phyloP scores from a whole-genome alignment of 306 rosid genomes.

The Boehmeria nivea region DNA sequence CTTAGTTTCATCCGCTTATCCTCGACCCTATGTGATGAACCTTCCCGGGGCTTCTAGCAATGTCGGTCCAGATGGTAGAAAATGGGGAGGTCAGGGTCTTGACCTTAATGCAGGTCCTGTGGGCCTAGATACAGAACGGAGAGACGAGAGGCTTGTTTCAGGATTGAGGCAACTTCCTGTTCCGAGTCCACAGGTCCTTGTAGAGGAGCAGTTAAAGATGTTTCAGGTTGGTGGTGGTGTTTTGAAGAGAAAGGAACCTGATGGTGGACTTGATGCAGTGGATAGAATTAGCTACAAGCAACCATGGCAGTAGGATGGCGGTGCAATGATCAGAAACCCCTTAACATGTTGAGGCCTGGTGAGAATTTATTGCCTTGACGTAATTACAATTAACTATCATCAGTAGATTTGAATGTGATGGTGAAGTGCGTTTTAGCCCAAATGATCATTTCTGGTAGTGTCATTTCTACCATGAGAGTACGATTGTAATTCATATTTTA shows the following conservation, averaged over 20 bases:
- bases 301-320: conserved; percentile 57
- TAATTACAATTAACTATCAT: too few species aligned
- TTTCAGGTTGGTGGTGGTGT: conserved; percentile 59
- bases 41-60: conserved; percentile 70
- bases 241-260: conserved; percentile 87
- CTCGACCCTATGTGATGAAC: conserved; percentile 74
- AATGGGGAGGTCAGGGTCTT: conserved; percentile 86
- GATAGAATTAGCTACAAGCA: conserved; percentile 76
- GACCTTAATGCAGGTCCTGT: conserved; percentile 96
- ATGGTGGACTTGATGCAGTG: conserved; percentile 73
- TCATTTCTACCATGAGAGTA: too few species aligned
- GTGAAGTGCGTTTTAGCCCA: too few species aligned
- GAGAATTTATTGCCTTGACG: conserved; percentile 3
- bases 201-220: conserved; percentile 81
- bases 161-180: conserved; percentile 63
- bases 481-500: too few species aligned
- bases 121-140: conserved; percentile 47
- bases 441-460: too few species aligned
- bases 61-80: conserved; percentile 62
- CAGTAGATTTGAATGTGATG: too few species aligned
- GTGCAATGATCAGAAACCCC: conserved; percentile 11
- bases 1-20: conserved; percentile 52
- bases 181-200: conserved; percentile 53
- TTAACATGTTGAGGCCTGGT: conserved; percentile 21
- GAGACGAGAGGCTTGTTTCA: conserved; percentile 66